Conservation (phyloP, 805 yeast species). For the Pichia exigua region DNA sequence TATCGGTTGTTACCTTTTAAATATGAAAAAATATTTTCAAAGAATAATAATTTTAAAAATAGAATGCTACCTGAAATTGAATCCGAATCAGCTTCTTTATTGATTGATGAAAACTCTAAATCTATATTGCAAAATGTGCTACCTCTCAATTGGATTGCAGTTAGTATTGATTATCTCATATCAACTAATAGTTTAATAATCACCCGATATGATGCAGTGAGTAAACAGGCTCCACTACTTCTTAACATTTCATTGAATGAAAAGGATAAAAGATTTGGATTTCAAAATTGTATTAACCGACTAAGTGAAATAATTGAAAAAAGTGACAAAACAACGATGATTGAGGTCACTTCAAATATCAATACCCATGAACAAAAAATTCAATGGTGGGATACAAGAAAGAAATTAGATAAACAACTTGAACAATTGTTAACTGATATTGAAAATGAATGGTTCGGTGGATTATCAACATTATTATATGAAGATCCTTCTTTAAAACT, state of each 20-base stretch:
- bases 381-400: conserved; percentile 74
- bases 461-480: conserved; percentile 57
- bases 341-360: conserved; percentile 43
- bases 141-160: conserved; percentile 49
- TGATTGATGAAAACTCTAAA: background rate
- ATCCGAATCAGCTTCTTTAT: background rate
- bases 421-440: conserved; percentile 45
- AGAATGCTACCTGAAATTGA: conserved; percentile 14
- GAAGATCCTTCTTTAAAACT: background rate
- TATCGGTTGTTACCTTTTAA: conserved; percentile 7
- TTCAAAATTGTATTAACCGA: conserved; percentile 38
- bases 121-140: conserved; percentile 14
- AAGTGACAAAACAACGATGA: conserved; percentile 56
- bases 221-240: conserved; percentile 23
- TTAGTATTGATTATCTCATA: conserved; percentile 54
- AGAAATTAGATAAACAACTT: conserved; percentile 50
- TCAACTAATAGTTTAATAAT: conserved; percentile 51
- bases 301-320: conserved; percentile 44
- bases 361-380: conserved; percentile 51
- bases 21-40: conserved; percentile 14
- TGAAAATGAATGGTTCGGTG: conserved; percentile 70
- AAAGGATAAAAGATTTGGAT: conserved; percentile 37
- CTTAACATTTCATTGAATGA: conserved; percentile 56
- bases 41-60: conserved; percentile 14
- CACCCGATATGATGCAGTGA: conserved; percentile 8